Evolutionary conservation across 2,329 filamentous ascomycete species (phyloP).

Genomic region (Balansia obtecta): DNA sequence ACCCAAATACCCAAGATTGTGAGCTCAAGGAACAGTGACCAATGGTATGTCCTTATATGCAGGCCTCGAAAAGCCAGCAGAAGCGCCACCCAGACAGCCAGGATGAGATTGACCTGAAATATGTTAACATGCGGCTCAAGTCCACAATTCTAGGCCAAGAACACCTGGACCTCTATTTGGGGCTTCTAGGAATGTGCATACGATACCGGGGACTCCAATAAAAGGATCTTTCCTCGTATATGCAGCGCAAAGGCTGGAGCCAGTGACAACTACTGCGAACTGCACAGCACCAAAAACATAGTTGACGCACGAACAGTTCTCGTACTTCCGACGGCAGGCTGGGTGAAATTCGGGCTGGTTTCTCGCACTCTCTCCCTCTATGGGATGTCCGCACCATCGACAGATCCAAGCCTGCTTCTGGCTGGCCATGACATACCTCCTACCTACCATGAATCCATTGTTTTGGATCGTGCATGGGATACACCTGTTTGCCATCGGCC

Average conservation of each 20-base stretch:
- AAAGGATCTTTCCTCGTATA: neutral
- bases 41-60: conserved; percentile 26
- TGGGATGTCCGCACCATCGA: conserved; percentile 30
- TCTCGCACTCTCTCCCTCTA: conserved; percentile 17
- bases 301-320: conserved; percentile 22
- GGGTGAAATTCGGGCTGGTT: conserved; percentile 28
- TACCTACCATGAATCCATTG: conserved; percentile 25
- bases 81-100: neutral
- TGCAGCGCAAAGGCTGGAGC: neutral
- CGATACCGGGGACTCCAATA: neutral
- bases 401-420: conserved; percentile 25
- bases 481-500: conserved; percentile 27
- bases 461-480: conserved; percentile 23
- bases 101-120: conserved; percentile 22
- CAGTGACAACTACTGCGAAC: conserved; percentile 7
- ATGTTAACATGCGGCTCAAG: neutral
- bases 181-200: neutral
- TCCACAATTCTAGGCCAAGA: no score
- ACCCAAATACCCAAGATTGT: conserved; percentile 13
- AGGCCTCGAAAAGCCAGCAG: conserved; percentile 20
- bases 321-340: conserved; percentile 25
- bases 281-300: conserved; percentile 27
- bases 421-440: conserved; percentile 23
- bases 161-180: no score
- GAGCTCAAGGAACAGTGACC: conserved; percentile 23